Conservation (phyloP, 2,329 filamentous ascomycete species). For the Aspergillus vadensis region DNA sequence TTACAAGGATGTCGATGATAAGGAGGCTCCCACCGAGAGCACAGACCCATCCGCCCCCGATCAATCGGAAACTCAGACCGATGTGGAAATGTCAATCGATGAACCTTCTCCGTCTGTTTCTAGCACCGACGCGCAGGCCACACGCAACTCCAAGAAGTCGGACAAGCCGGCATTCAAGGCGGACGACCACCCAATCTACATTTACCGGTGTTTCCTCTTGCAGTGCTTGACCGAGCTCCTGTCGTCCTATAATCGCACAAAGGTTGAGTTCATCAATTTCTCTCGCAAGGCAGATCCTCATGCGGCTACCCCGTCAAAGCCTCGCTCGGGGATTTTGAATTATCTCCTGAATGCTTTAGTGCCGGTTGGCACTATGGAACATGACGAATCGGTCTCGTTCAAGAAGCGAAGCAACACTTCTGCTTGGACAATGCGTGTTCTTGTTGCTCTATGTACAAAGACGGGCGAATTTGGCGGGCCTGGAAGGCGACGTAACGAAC, state of each 20-base stretch:
- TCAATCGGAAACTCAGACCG: constrained; percentile 39
- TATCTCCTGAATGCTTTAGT: constrained; percentile 84
- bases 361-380: constrained; percentile 65
- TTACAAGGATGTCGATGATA: constrained; percentile 90
- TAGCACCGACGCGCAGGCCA: constrained; percentile 31
- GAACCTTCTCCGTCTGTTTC: constrained; percentile 39
- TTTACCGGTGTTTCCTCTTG: constrained; percentile 93
- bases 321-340: constrained; percentile 87
- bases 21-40: constrained; percentile 55
- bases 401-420: constrained; percentile 89
- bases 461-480: constrained; percentile 74
- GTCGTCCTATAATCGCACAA: constrained; percentile 88
- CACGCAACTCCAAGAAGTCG: constrained; percentile 59
- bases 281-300: constrained; percentile 86
- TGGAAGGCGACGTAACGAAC: constrained; percentile 54
- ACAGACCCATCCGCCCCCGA: constrained; percentile 33
- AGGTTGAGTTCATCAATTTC: constrained; percentile 99
- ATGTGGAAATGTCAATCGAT: constrained; percentile 55
- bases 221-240: constrained; percentile 89
- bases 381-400: constrained; percentile 71
- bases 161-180: constrained; percentile 80
- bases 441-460: constrained; percentile 84
- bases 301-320: constrained; percentile 87
- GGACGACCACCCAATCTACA: constrained; percentile 91
- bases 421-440: constrained; percentile 78